Evolutionary conservation across 2,329 filamentous ascomycete genomes (phyloP), one percentile per base, ranked within the genome.

Genomic region (Trichoderma arundinaceum): DNA sequence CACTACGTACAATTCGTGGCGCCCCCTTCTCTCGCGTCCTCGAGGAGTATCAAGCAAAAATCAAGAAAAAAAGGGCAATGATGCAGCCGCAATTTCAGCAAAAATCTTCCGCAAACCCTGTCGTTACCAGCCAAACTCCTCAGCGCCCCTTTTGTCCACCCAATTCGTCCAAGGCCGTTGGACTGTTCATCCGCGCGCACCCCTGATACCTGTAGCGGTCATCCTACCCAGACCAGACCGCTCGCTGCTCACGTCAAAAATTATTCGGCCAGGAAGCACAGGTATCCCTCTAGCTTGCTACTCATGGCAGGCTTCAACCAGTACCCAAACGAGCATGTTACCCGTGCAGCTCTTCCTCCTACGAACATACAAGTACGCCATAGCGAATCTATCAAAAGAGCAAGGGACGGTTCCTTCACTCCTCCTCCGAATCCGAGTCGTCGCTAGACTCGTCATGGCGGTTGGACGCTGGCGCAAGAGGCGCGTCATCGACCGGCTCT

Each of bases 391-490:
- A 53, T 43, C 22, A 13, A 33, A 64, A 35, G 39, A 56, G 41
- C 38, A 64, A 48, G 35, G 32, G 35, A 35, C 33, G 19, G 13
- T 56, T 33, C 43, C 17, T 66, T 69, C 86, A 78, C 70, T 82
- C 80, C 48, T 81, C 81, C 59, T 82, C 82, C 43, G 80, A 82
- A 53, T 82, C 81, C 1, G 81, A 82, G 54, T 82, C 80, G 32
- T 82, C 81, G 51, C 76, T 78, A 8, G 77, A 77, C 35, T 78
- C 75, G 33, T 65, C 61, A 19, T 58, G 62, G 65, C 73, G 76
- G 35, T 68, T 73, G 19, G 72, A 74, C 51, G 72, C 74, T 38
- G 72, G 70, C 19, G 71, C 71, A 60, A 72, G 72, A 19, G 68
- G 59, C 65, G 71, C 68, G 41, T 69, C 71, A 51, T 78, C 74